Evolutionary conservation across 148 eudicot species (phyloP).

Genomic region (Camellia lanceoleosa): DNA sequence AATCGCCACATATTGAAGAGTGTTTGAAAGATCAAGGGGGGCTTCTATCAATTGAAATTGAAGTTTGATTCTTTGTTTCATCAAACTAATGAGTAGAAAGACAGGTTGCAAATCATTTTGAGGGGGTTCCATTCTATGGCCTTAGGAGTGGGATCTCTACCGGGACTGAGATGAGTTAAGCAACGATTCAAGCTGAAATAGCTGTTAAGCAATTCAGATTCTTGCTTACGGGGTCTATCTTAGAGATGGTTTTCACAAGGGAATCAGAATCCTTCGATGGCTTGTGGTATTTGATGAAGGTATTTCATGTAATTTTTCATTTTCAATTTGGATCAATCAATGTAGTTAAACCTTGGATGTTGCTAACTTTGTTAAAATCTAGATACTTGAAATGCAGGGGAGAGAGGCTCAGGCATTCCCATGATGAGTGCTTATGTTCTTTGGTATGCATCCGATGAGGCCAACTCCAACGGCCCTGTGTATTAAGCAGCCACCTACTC

Average conservation of each 20-base stretch:
- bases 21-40: neutral
- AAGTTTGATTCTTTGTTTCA: conserved; percentile 21
- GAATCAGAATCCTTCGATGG: conserved; percentile 43
- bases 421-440: conserved; percentile 42
- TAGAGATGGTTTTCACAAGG: conserved; percentile 41
- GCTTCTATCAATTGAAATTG: conserved; percentile 9
- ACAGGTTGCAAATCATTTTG: conserved; percentile 43
- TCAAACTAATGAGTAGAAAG: conserved; percentile 48
- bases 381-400: conserved; percentile 58
- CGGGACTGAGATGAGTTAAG: conserved; percentile 45
- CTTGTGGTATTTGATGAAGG: conserved; percentile 61
- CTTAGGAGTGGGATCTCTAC: conserved; percentile 50
- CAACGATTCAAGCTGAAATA: conserved; percentile 44
- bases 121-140: conserved; percentile 53
- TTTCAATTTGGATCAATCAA: neutral
- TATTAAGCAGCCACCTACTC: conserved; percentile 37
- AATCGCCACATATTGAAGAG: neutral
- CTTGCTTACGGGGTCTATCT: conserved; percentile 45
- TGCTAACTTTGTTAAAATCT: conserved; percentile 23
- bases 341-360: conserved; percentile 18
- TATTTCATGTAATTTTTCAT: conserved; percentile 13
- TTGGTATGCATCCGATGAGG: conserved; percentile 41
- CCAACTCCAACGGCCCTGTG: conserved; percentile 41
- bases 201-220: conserved; percentile 56
- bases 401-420: conserved; percentile 42